These are phyloP conservation scores for Wallacemonas sp. DNA, from an alignment of 208 protist genomes.

Conservation along the genomic window DNA sequence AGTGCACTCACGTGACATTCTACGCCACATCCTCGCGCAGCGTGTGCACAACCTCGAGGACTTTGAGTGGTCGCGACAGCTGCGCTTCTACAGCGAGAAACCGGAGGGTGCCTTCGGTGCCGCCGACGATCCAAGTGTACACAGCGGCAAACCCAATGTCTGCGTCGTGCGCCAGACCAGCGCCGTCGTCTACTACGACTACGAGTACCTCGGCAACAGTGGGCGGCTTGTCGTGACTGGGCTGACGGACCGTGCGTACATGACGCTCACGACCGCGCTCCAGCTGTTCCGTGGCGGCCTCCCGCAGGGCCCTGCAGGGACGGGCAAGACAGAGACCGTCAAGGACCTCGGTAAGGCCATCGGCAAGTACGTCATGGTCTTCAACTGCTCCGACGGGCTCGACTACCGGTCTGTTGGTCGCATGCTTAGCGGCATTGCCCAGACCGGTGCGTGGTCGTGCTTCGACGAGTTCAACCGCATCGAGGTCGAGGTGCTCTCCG, in stretches of 20 bases:
- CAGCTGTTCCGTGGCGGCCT: slow-evolving; percentile 93
- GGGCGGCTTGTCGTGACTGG: slow-evolving; percentile 98
- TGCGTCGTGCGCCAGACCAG: slow-evolving; percentile 94
- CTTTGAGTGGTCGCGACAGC: slow-evolving; percentile 97
- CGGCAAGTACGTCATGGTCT: slow-evolving; percentile 97
- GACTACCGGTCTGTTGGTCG: slow-evolving; percentile 96
- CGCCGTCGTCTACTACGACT: slow-evolving; percentile 93
- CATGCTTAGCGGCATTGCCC: slow-evolving; percentile 96
- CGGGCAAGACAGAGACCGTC: slow-evolving; percentile 99
- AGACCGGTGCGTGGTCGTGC: slow-evolving; percentile 98
- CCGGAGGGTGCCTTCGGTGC: not conserved
- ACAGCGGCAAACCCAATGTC: slow-evolving; percentile 31
- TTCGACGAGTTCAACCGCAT: slow-evolving; percentile 99
- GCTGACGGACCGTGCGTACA: slow-evolving; percentile 97
- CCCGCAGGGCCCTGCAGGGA: slow-evolving; percentile 97
- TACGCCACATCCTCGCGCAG: slow-evolving; percentile 91
- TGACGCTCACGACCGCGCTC: slow-evolving; percentile 97
- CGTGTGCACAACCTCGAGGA: slow-evolving; percentile 82
- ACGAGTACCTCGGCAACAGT: slow-evolving; percentile 98
- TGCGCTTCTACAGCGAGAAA: slow-evolving; percentile 95
- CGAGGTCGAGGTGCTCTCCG: slow-evolving; percentile 97
- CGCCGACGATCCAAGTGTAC: not conserved
- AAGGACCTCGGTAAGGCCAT: slow-evolving; percentile 98
- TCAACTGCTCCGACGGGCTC: slow-evolving; percentile 98
- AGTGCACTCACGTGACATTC: slow-evolving; percentile 97